Evolutionary conservation across 2,329 filamentous ascomycete species (phyloP).

Genomic region (Karstenula rhodostoma): DNA sequence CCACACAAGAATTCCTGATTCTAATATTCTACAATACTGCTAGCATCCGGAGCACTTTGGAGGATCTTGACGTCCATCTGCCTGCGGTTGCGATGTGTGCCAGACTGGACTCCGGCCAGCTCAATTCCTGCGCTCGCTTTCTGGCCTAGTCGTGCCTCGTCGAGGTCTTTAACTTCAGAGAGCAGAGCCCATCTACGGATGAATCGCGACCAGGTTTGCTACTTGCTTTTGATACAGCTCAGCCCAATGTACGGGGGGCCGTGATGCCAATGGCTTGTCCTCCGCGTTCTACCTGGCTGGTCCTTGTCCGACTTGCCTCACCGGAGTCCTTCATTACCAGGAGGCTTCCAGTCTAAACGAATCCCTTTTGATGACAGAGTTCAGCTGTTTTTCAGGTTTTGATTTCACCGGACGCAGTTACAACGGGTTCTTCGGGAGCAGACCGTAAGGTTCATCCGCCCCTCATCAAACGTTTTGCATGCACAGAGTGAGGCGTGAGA

Average conservation of each 20-base stretch:
- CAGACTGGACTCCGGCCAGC: background rate
- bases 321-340: background rate
- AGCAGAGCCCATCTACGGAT: too few species aligned
- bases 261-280: background rate
- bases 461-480: background rate
- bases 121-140: background rate
- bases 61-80: background rate
- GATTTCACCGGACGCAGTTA: background rate
- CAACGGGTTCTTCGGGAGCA: background rate
- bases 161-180: too few species aligned
- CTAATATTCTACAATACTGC: background rate
- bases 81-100: background rate
- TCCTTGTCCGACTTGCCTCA: background rate
- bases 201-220: background rate
- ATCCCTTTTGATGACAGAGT: background rate
- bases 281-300: background rate
- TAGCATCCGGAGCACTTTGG: background rate
- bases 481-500: background rate
- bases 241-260: background rate
- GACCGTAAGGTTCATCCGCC: background rate
- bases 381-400: background rate
- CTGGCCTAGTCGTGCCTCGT: too few species aligned
- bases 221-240: background rate
- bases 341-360: background rate
- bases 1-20: background rate